Evolutionary conservation across 352 stramenopile genomes (phyloP), one percentile per base, ranked within the genome.

Genomic region (Phytophthora macrochlamydospora): DNA sequence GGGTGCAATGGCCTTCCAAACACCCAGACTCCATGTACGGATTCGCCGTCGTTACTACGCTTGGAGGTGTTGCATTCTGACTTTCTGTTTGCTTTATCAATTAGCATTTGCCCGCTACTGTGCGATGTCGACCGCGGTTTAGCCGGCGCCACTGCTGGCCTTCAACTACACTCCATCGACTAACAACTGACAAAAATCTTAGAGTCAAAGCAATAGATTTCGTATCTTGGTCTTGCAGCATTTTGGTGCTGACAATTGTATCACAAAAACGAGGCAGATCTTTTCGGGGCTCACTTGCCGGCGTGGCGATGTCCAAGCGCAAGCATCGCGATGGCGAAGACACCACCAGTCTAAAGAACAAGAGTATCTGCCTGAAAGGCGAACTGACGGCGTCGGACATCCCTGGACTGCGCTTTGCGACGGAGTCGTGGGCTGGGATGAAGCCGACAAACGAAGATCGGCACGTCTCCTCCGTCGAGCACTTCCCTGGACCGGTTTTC

Each of bases 91-190:
- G 29, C 31, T 42, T 13, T 9, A 14, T 38, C 11, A 56, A 57
- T 28, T 31, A 93, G 85, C 24, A 86, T 93, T 57, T 93, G 83
- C 30, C 85, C 85, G 18, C 44, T 93, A 57, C 57, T 93, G 35
- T 90, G 83, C 42, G 81, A 90, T 69, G 54, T 81, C 44, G 75
- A 80, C 33, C 53, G 59, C 62, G 67, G 67, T n/a, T 24, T 67
- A 7, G 53, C 55, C 7, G 44, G 49, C 1, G 45, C 38, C 48
- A 2, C 43, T 0, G 65, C 66, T 40, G 67, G 67, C 30, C 67
- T 79, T 46, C 67, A 72, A 59, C 14, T 71, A 18, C 71, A 79
- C 50, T 31, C 51, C 7, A 58, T 73, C 42, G 58, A 69, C 52
- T 76, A 73, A 12, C 18, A 24, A 24, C 18, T 24, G 18, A 24